Base-by-base conservation (phyloP, 345 rosid genomes). In the Eutrema japonicum region DNA sequence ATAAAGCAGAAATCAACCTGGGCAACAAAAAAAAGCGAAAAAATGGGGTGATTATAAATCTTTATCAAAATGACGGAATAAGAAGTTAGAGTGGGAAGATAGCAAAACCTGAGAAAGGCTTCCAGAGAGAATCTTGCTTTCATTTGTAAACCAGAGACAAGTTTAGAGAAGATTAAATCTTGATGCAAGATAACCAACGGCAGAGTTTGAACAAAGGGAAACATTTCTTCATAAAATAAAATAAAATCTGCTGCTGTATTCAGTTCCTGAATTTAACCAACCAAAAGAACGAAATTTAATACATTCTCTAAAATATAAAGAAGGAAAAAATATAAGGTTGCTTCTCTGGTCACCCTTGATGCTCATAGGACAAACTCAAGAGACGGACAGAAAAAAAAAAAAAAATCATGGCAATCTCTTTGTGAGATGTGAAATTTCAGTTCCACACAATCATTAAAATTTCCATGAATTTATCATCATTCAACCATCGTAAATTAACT, bases 221-320 rank as follows among this genome's bases (percentile, higher is more conserved):
- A 70, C 43, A 83, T 84, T 79, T 88, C 87, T 82, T 81, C 91
- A 26, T 87, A 90, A 68, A 84, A 82, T 9, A 82, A 72, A 76
- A 90, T 93, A 68, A 90, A 93, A 71, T 87, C 89, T 71, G 85
- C 89, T 0, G 97, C 89, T 0, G 96, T 90, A 80, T 89, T 89
- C 80, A 86, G 71, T 61, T 93, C 98, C 96, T 89, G 81, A 53
- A 81, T 53, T 70, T 4, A 8, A 50, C 10, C 62, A 67, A 56
- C 62, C 16, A 56, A 52, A 51, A 18, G 56, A 54, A 48, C 26
- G 2, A 40, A 26, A 26, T 5, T 26, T 40, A 13, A 3, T 27
- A 32, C 16, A 4, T 22, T 32, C 56, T 5, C 54, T 29, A 8
- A 27, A 26, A 42, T 16, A 13, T 5, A 22, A 22, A 22, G 22